Conservation (phyloP, 2,329 filamentous ascomycete species). For the Penicillium sclerotigenum region DNA sequence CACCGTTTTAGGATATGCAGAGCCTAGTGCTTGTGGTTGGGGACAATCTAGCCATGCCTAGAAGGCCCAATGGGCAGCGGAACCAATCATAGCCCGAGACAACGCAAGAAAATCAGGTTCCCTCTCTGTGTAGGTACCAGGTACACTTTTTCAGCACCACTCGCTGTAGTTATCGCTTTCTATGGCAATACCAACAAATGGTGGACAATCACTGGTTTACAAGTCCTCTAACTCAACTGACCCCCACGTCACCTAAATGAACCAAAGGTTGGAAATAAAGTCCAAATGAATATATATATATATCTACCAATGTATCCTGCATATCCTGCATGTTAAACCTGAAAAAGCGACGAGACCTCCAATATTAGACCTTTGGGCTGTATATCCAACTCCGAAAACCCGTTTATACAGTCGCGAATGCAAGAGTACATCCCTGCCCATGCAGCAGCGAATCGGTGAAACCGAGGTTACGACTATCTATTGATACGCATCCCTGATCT, state of each 20-base stretch:
- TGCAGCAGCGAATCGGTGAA: not conserved
- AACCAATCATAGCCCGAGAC: not conserved
- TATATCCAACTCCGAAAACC: not conserved
- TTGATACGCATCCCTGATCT: constrained; percentile 60
- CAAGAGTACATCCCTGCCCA: not conserved
- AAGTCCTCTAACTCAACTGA: not conserved
- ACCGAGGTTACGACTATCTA: constrained; percentile 16
- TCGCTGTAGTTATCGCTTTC: not conserved
- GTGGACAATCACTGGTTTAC: not conserved
- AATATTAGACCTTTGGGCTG: not conserved
- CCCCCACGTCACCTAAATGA: not conserved
- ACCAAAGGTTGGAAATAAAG: not conserved
- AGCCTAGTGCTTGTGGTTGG: not conserved
- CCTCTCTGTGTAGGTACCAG: not conserved
- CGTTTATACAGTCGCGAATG: not conserved
- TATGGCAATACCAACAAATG: too few species aligned
- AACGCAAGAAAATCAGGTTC: not conserved
- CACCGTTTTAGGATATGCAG: not conserved
- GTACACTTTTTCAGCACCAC: not conserved
- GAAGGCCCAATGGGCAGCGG: not conserved
- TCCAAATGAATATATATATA: not conserved
- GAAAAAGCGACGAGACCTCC: not conserved
- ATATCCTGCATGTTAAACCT: not conserved
- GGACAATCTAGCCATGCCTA: not conserved
- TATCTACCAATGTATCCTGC: not conserved